Base-by-base conservation (phyloP, 2,329 filamentous ascomycete species). In the Microdochium trichocladiopsis region DNA sequence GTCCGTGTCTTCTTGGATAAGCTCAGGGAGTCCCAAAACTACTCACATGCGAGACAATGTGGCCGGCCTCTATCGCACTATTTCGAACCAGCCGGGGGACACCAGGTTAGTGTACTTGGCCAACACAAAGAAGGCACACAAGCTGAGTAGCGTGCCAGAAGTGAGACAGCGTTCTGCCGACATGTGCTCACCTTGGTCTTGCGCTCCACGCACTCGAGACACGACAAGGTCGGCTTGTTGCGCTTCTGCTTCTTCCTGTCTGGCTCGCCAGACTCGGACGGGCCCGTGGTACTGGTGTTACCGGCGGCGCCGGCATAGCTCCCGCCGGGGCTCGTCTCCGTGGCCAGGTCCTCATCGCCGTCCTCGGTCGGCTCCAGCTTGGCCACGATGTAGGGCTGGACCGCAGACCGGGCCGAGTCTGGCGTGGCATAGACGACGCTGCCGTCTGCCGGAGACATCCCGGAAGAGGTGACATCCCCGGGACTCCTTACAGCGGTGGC, bases 171-270 rank as follows among this genome's bases (percentile, higher is more conserved):
- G 28, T 8, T 31, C n/a, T n/a, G n/a, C n/a, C 8, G 14, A 31
- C 8, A 31, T 6, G 8, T 11, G 69, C 78, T 58, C 65, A 86
- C 86, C 77, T 90, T 92, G 23, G 88, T 92, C 71, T 92, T 92
- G 59, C 88, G 77, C 69, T 90, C 87, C 22, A 92, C 88, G 63
- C 88, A 93, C 65, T 90, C 87, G 56, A 84, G 80, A 62, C 88
- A 92, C 49, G 86, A 90, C 56, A 92, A 65, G 1, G 88, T 92
- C 3, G 88, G 88, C 67, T 93, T 93, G 70, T 93, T 93, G 48
- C 88, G 82, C 72, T 88, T 91, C 71, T 92, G 88, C 70, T 87
- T 90, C 73, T 88, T 88, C 66, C 72, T 78, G 11, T 45, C 41
- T 4, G 41, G 41, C 41, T 45, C 41, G 21, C 41, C 41, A 8